phyloP scores from a whole-genome alignment of 352 stramenopile species.

The Peronospora farinosa region DNA sequence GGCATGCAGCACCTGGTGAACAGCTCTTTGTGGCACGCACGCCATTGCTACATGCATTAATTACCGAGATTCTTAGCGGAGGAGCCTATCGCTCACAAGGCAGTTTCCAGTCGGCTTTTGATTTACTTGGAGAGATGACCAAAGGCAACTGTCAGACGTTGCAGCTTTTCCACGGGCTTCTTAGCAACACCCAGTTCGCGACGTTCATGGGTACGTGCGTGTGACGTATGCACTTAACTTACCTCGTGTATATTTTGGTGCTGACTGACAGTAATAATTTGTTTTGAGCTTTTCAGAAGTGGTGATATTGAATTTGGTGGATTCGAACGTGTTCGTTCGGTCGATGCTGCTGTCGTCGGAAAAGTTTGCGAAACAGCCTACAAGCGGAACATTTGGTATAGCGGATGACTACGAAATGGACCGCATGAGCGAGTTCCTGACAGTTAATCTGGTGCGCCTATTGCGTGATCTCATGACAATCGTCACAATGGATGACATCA shows the following conservation, averaged over 20 bases:
- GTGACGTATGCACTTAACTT: background rate
- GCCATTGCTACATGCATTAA: constrained; percentile 82
- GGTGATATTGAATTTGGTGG: constrained; percentile 91
- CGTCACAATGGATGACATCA: constrained; percentile 92
- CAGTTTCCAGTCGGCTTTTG: constrained; percentile 93
- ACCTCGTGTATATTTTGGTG: background rate
- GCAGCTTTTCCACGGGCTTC: constrained; percentile 80
- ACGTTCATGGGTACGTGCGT: constrained; percentile 78
- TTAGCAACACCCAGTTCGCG: constrained; percentile 87
- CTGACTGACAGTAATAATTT: constrained; percentile 8
- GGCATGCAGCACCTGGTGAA: constrained; percentile 74
- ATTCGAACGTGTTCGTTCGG: constrained; percentile 96
- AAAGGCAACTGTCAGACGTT: constrained; percentile 91
- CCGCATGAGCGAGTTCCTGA: constrained; percentile 84
- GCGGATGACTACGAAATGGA: constrained; percentile 60
- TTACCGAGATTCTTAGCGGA: constrained; percentile 84
- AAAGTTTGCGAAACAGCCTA: constrained; percentile 49
- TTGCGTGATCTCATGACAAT: constrained; percentile 93
- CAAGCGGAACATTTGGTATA: constrained; percentile 35
- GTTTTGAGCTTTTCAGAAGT: constrained; percentile 49
- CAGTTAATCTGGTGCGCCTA: constrained; percentile 82
- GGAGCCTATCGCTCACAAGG: constrained; percentile 81
- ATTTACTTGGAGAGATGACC: constrained; percentile 92
- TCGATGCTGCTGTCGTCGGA: constrained; percentile 84
- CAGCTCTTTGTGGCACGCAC: constrained; percentile 89